Conservation (phyloP, 176 grass and related monocot species). For the barley (Hordeum vulgare) region DNA sequence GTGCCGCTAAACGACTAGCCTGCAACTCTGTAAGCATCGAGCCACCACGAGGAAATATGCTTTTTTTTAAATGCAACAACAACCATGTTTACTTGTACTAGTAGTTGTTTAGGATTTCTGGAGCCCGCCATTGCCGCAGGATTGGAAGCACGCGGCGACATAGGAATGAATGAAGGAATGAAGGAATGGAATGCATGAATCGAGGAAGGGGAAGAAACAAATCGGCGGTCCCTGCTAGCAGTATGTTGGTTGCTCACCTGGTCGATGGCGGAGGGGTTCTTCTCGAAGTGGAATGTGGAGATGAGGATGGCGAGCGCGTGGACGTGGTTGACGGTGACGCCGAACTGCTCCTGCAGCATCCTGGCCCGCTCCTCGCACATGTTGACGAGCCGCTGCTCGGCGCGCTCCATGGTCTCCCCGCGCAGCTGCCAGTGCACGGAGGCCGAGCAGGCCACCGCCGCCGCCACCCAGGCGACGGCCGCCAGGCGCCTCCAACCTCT, state of each 20-base stretch:
- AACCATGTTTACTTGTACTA: background rate
- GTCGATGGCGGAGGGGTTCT: constrained; percentile 66
- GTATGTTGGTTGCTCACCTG: constrained; percentile 23
- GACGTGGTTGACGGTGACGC: constrained; percentile 89
- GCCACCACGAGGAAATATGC: constrained; percentile 15
- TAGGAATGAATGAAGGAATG: background rate
- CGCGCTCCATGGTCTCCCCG: constrained; percentile 56
- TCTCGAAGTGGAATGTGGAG: constrained; percentile 90
- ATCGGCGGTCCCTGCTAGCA: no score
- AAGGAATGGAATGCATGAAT: background rate
- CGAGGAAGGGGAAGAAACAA: background rate
- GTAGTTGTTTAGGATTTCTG: constrained; percentile 8
- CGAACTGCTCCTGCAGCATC: constrained; percentile 98
- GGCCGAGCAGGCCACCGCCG: constrained; percentile 35
- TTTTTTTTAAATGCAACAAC: background rate
- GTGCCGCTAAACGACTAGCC: constrained; percentile 1
- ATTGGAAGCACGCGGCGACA: background rate
- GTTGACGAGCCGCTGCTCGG: constrained; percentile 61
- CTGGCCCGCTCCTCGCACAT: constrained; percentile 96
- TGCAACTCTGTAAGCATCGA: constrained; percentile 31
- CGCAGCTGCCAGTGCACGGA: constrained; percentile 54
- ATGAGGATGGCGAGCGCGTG: constrained; percentile 82
- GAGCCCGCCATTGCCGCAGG: background rate
- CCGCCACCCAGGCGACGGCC: constrained; percentile 24
- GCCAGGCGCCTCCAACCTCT: constrained; percentile 17